Base-by-base conservation (phyloP, 768 basidiomycete genomes). In the Mrakia frigida region DNA sequence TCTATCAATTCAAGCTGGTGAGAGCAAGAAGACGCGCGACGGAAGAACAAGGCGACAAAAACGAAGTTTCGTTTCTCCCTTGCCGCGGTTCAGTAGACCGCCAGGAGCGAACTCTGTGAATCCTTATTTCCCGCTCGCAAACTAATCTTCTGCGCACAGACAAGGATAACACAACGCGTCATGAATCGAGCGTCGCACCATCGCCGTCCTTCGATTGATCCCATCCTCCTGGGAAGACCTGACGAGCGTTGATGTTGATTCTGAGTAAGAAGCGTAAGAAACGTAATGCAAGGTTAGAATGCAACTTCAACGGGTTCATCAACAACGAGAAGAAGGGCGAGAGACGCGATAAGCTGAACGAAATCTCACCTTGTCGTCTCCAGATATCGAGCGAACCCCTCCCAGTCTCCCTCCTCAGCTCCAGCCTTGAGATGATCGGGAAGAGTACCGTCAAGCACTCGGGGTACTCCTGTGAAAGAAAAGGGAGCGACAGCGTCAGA, bases 231-330 rank as follows among this genome's bases (percentile, higher is more conserved):
- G 77, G 77, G 37, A 83, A 85, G 1, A 85, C 85, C 74, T 97
- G 94, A 73, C 96, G 86, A 11, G 93, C 92, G 80, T 98, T 98
- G 74, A 98, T 86, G 81, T 98, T 98, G 81, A 98, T 91, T 76
- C 96, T 79, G 53, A 52, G 46, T 2, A 52, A 28, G 11, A 10
- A 25, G n/a, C n/a, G n/a, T n/a, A n/a, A n/a, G n/a, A n/a, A n/a
- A n/a, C n/a, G n/a, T n/a, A n/a, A n/a, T n/a, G n/a, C n/a, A n/a
- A n/a, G n/a, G n/a, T n/a, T n/a, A n/a, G n/a, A n/a, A n/a, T n/a
- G n/a, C n/a, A n/a, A n/a, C n/a, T n/a, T 23, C 46, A n/a, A 14
- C 4, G 6, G 13, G 37, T 4, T 35, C 67, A 39, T 11, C 35
- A 18, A 46, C 31, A 25, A 41, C 7, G 18, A 67, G 33, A 50